Evolutionary conservation across 2,329 filamentous ascomycete species (phyloP).

Genomic region (Verticillium longisporum): DNA sequence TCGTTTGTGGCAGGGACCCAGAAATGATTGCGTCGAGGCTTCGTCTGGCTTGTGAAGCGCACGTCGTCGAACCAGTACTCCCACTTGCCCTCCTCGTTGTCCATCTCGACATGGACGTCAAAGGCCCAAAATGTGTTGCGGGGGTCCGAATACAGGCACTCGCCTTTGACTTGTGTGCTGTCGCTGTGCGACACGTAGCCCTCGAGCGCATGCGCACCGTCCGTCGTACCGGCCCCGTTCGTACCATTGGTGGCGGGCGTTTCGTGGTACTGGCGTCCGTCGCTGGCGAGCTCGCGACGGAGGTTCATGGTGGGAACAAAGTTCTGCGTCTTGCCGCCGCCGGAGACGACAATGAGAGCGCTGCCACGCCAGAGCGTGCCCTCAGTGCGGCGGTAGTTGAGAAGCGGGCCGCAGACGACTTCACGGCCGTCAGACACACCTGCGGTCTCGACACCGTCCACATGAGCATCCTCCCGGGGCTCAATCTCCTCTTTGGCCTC

Average conservation of each 20-base stretch:
- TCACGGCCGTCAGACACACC: slow-evolving; percentile 41
- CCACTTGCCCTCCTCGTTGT: slow-evolving; percentile 64
- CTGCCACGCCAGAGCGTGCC: slow-evolving; percentile 72
- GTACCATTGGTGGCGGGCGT: slow-evolving; percentile 20
- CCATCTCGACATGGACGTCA: slow-evolving; percentile 71
- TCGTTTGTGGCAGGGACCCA: slow-evolving; percentile 77
- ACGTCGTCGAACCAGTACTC: slow-evolving; percentile 68
- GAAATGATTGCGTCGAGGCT: slow-evolving; percentile 61
- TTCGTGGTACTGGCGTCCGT: slow-evolving; percentile 11
- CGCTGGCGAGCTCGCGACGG: slow-evolving; percentile 31
- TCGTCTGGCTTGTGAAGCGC: slow-evolving; percentile 49
- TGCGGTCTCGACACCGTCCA: slow-evolving; percentile 3
- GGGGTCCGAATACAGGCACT: slow-evolving; percentile 58
- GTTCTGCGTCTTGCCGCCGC: slow-evolving; percentile 55
- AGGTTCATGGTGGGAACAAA: slow-evolving; percentile 52
- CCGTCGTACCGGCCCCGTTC: slow-evolving; percentile 16
- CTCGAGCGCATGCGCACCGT: not conserved
- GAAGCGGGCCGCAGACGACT: slow-evolving; percentile 63
- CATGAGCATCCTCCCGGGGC: slow-evolving; percentile 6
- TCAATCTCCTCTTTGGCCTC: slow-evolving; percentile 20
- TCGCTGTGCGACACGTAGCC: not conserved
- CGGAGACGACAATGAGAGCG: slow-evolving; percentile 73
- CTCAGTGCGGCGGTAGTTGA: slow-evolving; percentile 74
- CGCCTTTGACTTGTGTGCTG: slow-evolving; percentile 34
- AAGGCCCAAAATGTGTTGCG: slow-evolving; percentile 91